phyloP scores from a whole-genome alignment of 2,329 filamentous ascomycete species.

The Fusarium drepaniforme region DNA sequence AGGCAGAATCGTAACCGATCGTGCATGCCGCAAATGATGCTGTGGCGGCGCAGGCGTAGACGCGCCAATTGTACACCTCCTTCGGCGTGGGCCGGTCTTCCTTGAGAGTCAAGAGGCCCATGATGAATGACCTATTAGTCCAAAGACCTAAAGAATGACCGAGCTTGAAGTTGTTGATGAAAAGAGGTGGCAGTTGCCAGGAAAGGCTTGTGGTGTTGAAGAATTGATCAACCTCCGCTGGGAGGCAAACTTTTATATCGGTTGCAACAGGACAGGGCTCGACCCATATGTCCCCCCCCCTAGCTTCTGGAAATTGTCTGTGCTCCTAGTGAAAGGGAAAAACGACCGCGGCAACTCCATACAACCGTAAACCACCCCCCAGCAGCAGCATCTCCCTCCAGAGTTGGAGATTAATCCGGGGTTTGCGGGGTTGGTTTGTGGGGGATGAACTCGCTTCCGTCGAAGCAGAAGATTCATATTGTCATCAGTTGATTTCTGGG shows the following conservation, averaged over 20 bases:
- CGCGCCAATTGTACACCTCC: conserved; percentile 71
- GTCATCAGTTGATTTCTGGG: conserved; percentile 26
- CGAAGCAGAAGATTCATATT: conserved; percentile 29
- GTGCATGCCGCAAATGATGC: conserved; percentile 69
- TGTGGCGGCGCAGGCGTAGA: conserved; percentile 65
- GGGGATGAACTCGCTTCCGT: conserved; percentile 46
- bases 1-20: conserved; percentile 77
- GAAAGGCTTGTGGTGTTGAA: conserved; percentile 19
- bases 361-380: conserved; percentile 5
- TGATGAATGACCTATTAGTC: conserved; percentile 32
- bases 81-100: conserved; percentile 69
- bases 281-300: conserved; percentile 19
- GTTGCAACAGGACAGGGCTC: conserved; percentile 5
- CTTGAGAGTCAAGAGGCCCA: conserved; percentile 63
- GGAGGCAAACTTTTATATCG: conserved; percentile 41
- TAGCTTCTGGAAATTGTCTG: conserved; percentile 23
- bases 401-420: conserved; percentile 39
- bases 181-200: conserved; percentile 15
- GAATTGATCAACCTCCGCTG: conserved; percentile 9
- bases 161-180: neutral
- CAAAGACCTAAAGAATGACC: conserved; percentile 2
- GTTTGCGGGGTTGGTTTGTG: conserved; percentile 45
- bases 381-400: conserved; percentile 29
- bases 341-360: conserved; percentile 15
- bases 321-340: conserved; percentile 2